Evolutionary conservation across 192 early-diverging fungal species (phyloP), one percentile per base, ranked within the genome.

Genomic region (Mycoemilia scoparia): DNA sequence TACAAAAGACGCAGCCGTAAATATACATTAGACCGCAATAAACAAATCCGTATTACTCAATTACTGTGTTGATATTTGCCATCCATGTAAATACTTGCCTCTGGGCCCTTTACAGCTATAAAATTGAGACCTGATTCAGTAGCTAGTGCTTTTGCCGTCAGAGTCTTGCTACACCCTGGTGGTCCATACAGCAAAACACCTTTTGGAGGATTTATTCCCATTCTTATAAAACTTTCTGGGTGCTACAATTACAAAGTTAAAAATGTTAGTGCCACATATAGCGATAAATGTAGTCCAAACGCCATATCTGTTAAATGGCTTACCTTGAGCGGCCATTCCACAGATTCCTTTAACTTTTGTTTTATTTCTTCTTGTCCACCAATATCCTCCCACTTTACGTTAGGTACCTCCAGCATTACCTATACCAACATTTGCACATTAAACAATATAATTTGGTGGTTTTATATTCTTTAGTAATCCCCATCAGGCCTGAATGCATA

Each of bases 261-360:
- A 10, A 2, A 9, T 1, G n/a, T n/a, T n/a, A n/a, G n/a, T n/a
- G n/a, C n/a, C n/a, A n/a, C n/a, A n/a, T n/a, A n/a, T n/a, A n/a
- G n/a, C 17, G 20, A 25, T 2, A 20, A 24, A 28, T 11, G 27
- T 34, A 8, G 27, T 8, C 33, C 13, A 34, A 13, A 8, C 8
- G 12, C n/a, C 21, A 24, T 16, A 84, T n/a, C n/a, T n/a, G n/a
- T n/a, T n/a, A n/a, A n/a, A n/a, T n/a, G n/a, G n/a, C n/a, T n/a
- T n/a, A n/a, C n/a, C n/a, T n/a, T 77, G 9, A 98, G 54, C 3
- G 95, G 95, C 95, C 95, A 98, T 53, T 98, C 95, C 7, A 98
- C 79, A 0, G 91, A 84, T 53, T 98, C 95, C 27, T 78, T 78
- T 15, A 98, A 49, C 44, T 77, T 74, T 42, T 84, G 77, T 51